Base-by-base conservation (phyloP, 2,329 filamentous ascomycete species). In the Cladosporium halotolerans region DNA sequence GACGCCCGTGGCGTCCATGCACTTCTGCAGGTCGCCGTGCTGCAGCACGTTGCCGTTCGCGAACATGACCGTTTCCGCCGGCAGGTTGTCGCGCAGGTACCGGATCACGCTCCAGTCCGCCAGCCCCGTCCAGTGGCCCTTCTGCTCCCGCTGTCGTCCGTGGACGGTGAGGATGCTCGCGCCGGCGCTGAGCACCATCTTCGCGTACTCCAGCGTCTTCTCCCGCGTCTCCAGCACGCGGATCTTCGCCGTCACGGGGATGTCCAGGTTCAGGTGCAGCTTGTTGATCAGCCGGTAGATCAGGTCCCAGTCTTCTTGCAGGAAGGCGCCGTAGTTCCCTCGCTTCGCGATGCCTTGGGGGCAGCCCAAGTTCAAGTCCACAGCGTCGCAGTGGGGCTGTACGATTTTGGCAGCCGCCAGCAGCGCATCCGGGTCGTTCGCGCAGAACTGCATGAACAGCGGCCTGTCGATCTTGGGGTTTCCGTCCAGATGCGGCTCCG, bases 161-260 rank as follows among this genome's bases (percentile, higher is more conserved):
- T 99, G 93, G 0, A 99, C 88, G 0, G 93, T 93, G 57, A 99
- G 78, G 53, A 97, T 91, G 62, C 89, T 96, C 2, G 93, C 93
- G 10, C 93, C 93, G 0, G 93, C 91, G 3, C 78, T 81, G 6
- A 99, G 72, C 1, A 97, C 87, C 71, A 89, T 95, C 63, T 84
- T 83, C 10, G 93, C 93, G 70, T 99, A 99, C 42, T 84, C 85
- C 58, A 99, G 73, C 0, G 91, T 96, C 67, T 85, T 83, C 72
- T 96, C 91, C 57, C 79, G 85, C 0, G 87, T 91, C 39, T 96
- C 92, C 4, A 95, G 77, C 16, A 97, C 84, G 8, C 93, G 81
- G 63, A 99, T 95, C 73, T 99, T 99, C 23, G 92, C 93, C 2
- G 93, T 97, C 11, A 99, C 84, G 0, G 93, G 93, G 0, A 99